Evolutionary conservation across 208 protist genomes (phyloP).

Genomic region (Wallacemonas sp.): DNA sequence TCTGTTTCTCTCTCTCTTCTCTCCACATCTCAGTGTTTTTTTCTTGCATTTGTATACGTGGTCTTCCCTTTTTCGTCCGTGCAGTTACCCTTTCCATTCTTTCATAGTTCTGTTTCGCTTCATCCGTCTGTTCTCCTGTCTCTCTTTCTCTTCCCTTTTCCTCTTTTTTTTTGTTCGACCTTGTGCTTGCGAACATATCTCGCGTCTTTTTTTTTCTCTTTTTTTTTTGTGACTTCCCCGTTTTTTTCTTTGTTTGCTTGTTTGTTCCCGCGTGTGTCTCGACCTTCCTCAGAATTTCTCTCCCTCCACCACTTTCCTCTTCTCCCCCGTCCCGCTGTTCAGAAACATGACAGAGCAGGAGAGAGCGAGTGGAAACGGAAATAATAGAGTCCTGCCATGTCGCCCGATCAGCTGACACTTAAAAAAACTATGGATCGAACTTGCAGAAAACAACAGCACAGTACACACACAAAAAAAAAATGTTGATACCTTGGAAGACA

Average conservation of each 20-base stretch:
- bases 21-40: neutral
- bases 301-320: constrained; percentile 10
- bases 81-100: neutral
- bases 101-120: constrained; percentile 14
- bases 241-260: constrained; percentile 10
- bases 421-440: no score
- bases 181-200: neutral
- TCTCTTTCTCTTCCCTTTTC: constrained; percentile 10
- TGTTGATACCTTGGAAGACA: no score
- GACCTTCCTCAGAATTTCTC: neutral
- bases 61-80: neutral
- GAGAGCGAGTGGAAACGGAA: no score
- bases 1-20: neutral
- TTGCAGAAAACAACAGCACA: no score
- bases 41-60: neutral
- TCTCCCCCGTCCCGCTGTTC: neutral
- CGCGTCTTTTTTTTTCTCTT: neutral
- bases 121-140: constrained; percentile 17
- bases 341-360: no score
- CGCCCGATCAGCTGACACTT: no score
- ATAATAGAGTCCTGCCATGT: no score
- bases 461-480: no score
- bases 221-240: constrained; percentile 1
- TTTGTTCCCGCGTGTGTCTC: constrained; percentile 8
- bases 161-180: constrained; percentile 3